Evolutionary conservation across 1,139 yeast genomes (phyloP), one percentile per base, ranked within the genome.

Genomic region (Tardiomyces blankii): DNA sequence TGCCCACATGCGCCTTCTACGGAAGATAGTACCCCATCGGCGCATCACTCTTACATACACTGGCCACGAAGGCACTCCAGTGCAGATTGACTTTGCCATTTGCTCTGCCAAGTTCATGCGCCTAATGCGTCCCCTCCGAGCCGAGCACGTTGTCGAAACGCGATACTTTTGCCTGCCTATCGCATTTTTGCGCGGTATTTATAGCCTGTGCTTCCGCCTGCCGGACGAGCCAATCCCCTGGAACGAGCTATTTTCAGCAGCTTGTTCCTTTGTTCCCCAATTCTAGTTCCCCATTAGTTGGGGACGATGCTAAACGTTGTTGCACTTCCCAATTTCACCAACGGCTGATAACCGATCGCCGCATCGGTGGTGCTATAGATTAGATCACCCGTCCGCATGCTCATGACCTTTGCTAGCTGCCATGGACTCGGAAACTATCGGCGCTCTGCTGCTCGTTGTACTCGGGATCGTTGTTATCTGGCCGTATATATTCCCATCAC

Each of bases 401-500:
- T 21, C 4, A 21, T 21, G 25, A 4, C 7, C 25, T n/a, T n/a
- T 5, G 7, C 25, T 21, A 21, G 25, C 25, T 4, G 35, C n/a
- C 5, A 35, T 35, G 27, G 41, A 23, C 9, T 13, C 28, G 21
- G 58, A 49, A 30, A 50, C 53, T 45, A 41, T 54, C 2, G 53
- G 51, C 32, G 52, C 53, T 48, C 38, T 51, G 40, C 53, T 64
- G 14, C 44, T 53, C 3, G 49, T 52, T 6, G 46, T 54, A 1
- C 41, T 62, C 21, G 45, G 51, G 2, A 50, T 48, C 5, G 47
- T 56, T 14, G 48, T 51, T 19, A 48, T 52, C 9, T 60, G 56
- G 44, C 45, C 55, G 7, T 57, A 54, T 43, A 39, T 65, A 38
- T 49, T 52, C 16, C 62, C 62, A 41, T 48, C 61, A 13, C 67